Conservation (phyloP, 257 asterid species). For the Coffea canephora region DNA sequence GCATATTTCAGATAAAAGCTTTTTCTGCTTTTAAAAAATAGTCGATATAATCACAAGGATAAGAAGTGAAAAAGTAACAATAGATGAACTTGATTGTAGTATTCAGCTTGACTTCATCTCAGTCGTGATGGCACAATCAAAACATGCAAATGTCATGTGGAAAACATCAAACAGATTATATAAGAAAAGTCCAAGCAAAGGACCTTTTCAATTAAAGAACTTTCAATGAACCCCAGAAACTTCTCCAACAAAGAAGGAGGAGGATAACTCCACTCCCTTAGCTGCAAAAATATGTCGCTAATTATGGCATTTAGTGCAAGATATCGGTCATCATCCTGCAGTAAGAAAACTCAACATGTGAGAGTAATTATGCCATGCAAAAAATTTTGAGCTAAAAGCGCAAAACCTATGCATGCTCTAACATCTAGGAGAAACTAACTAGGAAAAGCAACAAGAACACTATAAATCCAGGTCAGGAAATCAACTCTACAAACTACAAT, state of each 20-base stretch:
- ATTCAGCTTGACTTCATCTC: not conserved
- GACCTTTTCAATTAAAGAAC: conserved; percentile 67
- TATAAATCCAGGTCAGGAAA: not conserved
- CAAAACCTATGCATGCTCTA: not conserved
- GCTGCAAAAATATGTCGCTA: conserved; percentile 63
- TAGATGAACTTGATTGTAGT: not conserved
- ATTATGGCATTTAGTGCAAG: conserved; percentile 58
- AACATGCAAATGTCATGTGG: not conserved
- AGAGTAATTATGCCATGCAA: not conserved
- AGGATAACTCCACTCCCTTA: conserved; percentile 44
- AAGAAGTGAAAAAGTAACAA: not conserved
- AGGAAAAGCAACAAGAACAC: not conserved
- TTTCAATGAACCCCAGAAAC: conserved; percentile 69
- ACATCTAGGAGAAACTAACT: not conserved
- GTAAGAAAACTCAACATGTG: conserved; percentile 13
- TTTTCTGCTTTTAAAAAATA: no score
- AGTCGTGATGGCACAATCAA: not conserved
- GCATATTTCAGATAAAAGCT: not conserved
- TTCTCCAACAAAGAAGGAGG: conserved; percentile 56
- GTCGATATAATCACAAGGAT: not conserved
- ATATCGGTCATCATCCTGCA: conserved; percentile 75
- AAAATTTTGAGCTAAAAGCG: conserved; percentile 3
- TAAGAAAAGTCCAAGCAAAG: not conserved
- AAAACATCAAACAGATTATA: not conserved
- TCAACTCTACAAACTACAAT: not conserved